Base-by-base conservation (phyloP, 306 rosid genomes). In the Carpinus fangiana region DNA sequence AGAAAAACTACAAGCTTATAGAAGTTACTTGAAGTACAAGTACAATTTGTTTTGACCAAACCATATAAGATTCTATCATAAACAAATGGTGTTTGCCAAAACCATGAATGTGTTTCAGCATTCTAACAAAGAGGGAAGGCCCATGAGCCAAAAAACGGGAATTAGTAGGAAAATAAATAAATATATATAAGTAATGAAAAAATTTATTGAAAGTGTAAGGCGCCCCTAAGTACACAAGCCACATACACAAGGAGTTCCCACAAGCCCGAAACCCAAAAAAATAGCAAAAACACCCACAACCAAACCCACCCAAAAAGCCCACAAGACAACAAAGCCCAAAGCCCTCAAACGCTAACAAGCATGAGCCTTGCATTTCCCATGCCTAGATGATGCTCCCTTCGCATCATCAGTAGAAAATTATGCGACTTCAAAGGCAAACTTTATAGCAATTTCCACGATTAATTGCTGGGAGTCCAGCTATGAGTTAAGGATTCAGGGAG, bases 1-100 rank as follows among this genome's bases (percentile, higher is more conserved):
- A 36, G 14, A 4, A 23, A 48, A 47, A 38, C 13, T 61, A 65
- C 3, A 21, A 12, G 43, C 36, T 66, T 38, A 65, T 17, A 51
- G 21, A 57, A 80, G 74, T 69, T 47, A 20, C 36, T 36, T 31
- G 55, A 26, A 62, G 2, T 62, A 71, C n/a, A 23, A 59, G 59
- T 52, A 26, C 46, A 26, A 14, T 56, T 51, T 47, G 16, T 7
- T 70, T 31, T 45, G 41, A 53, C 11, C 20, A 26, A 26, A 73
- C 64, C n/a, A 20, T 23, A 14, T 2, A 50, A 70, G 38, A 53
- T 16, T 50, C 36, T 13, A 21, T 52, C 31, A 75, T 16, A 41
- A 57, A 34, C 16, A 78, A 12, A 50, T 18, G 64, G 38, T 7
- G 10, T 18, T 18, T 38, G 59, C 59, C 0, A 18, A 64, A 50